Conservation (phyloP, 2,329 filamentous ascomycete species). For the Fusarium tuaranense region DNA sequence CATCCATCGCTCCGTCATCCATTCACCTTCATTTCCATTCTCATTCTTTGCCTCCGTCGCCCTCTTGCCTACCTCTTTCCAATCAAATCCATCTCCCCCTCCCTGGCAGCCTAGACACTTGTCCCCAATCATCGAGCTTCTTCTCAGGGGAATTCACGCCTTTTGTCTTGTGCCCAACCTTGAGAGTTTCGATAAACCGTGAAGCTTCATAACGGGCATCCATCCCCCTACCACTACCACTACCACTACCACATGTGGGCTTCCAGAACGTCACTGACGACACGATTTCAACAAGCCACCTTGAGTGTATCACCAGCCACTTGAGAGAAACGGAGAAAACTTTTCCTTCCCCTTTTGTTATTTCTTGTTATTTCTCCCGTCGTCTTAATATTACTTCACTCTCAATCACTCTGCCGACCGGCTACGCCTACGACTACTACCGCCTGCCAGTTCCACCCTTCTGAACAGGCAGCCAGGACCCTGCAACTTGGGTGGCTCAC, state of each 20-base stretch:
- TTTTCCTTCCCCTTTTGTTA: not conserved
- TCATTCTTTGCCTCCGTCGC: slow-evolving; percentile 1
- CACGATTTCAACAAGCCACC: slow-evolving; percentile 1
- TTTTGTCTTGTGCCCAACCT: not conserved
- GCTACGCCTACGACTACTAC: not conserved
- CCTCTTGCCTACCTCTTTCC: not conserved
- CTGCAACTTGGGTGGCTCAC: slow-evolving; percentile 14
- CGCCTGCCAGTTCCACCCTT: slow-evolving; percentile 1
- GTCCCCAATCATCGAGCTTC: not conserved
- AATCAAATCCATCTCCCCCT: not conserved
- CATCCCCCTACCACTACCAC: not conserved
- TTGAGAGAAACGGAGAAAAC: not conserved
- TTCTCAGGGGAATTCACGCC: not conserved
- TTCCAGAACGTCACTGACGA: slow-evolving; percentile 2
- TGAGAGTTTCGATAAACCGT: not conserved
- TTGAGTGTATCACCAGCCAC: slow-evolving; percentile 1
- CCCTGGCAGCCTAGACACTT: not conserved
- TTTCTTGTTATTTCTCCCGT: not conserved
- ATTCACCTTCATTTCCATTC: slow-evolving; percentile 11
- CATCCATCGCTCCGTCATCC: slow-evolving; percentile 19
- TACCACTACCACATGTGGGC: not conserved
- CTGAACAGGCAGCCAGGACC: slow-evolving; percentile 20
- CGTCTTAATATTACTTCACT: not conserved
- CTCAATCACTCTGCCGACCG: slow-evolving; percentile 9
- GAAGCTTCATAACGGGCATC: not conserved